These are phyloP conservation scores for Hura crepitans DNA, from an alignment of 441 rosid genomes.

Conservation along the genomic window DNA sequence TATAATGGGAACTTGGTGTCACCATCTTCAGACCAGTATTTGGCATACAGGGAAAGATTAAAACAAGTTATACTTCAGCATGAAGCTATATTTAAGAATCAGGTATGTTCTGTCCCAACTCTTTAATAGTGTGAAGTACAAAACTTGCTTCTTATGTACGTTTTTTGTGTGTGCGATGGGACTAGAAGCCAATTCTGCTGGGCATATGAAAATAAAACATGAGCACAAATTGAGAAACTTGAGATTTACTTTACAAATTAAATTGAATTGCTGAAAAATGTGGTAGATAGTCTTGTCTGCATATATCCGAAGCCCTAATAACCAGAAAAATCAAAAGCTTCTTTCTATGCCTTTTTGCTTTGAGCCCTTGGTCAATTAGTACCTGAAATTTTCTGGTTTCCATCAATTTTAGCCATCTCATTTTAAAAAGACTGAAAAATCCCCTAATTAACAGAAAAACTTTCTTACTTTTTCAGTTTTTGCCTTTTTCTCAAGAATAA, in stretches of 20 bases:
- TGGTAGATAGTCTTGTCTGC: too few relatives aligned
- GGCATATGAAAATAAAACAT: neutral
- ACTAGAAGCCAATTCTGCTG: neutral
- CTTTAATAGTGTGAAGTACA: neutral
- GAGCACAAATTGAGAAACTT: neutral
- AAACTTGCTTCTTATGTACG: neutral
- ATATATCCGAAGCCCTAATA: too few relatives aligned
- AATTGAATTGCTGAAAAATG: too few relatives aligned
- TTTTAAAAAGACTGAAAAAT: neutral
- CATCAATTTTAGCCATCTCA: neutral
- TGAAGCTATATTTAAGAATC: conserved; percentile 59
- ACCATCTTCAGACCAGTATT: conserved; percentile 27
- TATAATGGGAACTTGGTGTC: conserved; percentile 29
- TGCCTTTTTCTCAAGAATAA: too few relatives aligned
- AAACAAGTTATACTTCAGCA: conserved; percentile 63
- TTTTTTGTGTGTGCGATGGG: neutral
- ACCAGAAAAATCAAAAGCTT: too few relatives aligned
- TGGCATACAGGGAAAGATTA: conserved; percentile 39
- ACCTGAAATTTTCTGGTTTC: too few relatives aligned
- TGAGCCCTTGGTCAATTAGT: too few relatives aligned
- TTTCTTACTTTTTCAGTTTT: too few relatives aligned
- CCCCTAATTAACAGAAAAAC: neutral
- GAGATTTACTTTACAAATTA: neutral
- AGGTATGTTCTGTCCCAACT: conserved; percentile 39
- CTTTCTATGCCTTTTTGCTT: too few relatives aligned